Base-by-base conservation (phyloP, 1,284 basidiomycete genomes). In the Schizophyllum commune region DNA sequence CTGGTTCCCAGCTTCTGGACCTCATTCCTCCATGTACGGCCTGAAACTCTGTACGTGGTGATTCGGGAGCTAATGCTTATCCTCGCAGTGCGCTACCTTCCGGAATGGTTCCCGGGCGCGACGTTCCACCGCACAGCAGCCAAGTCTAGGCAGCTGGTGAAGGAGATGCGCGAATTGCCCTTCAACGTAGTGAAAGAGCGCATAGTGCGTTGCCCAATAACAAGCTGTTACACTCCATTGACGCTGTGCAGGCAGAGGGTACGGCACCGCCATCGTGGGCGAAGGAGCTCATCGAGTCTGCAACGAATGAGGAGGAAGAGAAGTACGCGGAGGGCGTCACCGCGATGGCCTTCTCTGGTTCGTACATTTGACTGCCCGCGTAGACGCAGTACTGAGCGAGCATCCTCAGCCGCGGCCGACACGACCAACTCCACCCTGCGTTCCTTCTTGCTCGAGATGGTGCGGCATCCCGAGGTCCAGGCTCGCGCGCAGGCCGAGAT, bases 61-160 rank as follows among this genome's bases (percentile, higher is more conserved):
- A n/a, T n/a, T n/a, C n/a, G n/a, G n/a, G n/a, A n/a, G n/a, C n/a
- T n/a, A 17, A 47, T 8, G 39, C 13, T 2, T 9, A 47, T 17
- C 39, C 13, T 47, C 9, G 9, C 39, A 20, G 20, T 15, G 19
- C 13, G 20, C 5, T 27, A 62, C 32, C 9, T 62, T 5, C 59
- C 59, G 13, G 32, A 32, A 52, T 62, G 53, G 57, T 59, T 62
- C 39, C 61, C 61, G 0, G 61, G 61, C 1, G 55, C 58, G 2
- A 32, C 53, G 6, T 62, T 59, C 32, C 20, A 59, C 19, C 58
- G 56, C 9, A 19, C 33, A 15, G 61, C 61, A 1, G 11, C 11
- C 4, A 55, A 59, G 34, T 56, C 57, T 27, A 59, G 34, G 22
- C 39, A 32, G 8, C 20, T 61, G 6, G 33, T 54, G 4, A 19